Percentiles rank a stretch among this genome's conserved stretches.
Conservation (phyloP, 768 basidiomycete genomes). For the Brasilioporus rufonigricans region DNA sequence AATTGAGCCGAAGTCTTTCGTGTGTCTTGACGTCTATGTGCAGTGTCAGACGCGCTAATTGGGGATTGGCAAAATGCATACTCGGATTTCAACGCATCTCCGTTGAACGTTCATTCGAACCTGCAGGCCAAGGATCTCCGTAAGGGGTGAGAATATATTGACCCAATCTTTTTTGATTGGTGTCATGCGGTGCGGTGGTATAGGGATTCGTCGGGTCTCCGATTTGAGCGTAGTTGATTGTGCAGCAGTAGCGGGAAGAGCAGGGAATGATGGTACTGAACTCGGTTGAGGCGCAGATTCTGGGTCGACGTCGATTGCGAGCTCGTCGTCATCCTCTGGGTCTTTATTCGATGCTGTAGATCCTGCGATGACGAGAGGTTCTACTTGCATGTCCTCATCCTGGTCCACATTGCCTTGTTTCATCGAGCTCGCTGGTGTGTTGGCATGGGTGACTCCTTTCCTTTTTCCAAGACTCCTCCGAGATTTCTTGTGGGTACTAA, state of each 20-base stretch:
- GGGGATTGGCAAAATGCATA: constrained; percentile 40
- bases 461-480: constrained; percentile 46
- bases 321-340: constrained; percentile 51
- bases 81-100: constrained; percentile 89
- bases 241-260: constrained; percentile 58
- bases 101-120: constrained; percentile 95
- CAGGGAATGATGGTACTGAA: constrained; percentile 65
- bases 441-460: constrained; percentile 13
- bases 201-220: constrained; percentile 84
- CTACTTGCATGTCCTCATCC: constrained; percentile 34
- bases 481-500: constrained; percentile 40
- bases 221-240: constrained; percentile 58
- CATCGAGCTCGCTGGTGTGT: constrained; percentile 8
- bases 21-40: constrained; percentile 86
- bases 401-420: constrained; percentile 13
- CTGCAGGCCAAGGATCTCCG: constrained; percentile 92
- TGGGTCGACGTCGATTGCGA: constrained; percentile 58
- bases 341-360: constrained; percentile 1
- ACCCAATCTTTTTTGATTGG: constrained; percentile 97
- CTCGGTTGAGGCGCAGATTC: constrained; percentile 43
- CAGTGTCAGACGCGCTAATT: not conserved
- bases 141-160: constrained; percentile 91
- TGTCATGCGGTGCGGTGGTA: constrained; percentile 97
- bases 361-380: constrained; percentile 9
- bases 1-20: constrained; percentile 87